A percentile compares a stretch with the other conserved stretches of the same genome.
These are phyloP conservation scores for Diaporthe humulicola DNA, from an alignment of 2,329 filamentous ascomycete species.

Conservation along the genomic window DNA sequence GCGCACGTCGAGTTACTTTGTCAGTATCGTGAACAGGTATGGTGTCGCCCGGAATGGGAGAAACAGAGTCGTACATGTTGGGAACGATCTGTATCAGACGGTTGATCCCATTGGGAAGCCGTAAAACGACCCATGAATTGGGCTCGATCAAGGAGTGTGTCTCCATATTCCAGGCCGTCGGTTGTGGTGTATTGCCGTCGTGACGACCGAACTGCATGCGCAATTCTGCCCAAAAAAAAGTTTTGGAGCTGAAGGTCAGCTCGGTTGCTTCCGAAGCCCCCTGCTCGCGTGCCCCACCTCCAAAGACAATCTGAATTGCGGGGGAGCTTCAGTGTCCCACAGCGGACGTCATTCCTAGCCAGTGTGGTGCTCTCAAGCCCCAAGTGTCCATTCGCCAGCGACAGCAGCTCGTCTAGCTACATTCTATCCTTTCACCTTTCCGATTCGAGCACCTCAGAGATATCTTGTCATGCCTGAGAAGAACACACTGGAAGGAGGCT, in stretches of 20 bases:
- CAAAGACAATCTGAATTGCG: not conserved
- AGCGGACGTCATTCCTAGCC: not conserved
- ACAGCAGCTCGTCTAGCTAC: not conserved
- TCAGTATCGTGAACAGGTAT: slow-evolving; percentile 37
- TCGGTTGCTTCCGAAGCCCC: slow-evolving; percentile 29
- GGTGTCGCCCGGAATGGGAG: not conserved
- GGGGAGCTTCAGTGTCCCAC: slow-evolving; percentile 22
- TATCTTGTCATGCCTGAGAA: not conserved
- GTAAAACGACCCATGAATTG: slow-evolving; percentile 71
- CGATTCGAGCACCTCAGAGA: not conserved
- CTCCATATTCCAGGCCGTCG: slow-evolving; percentile 31
- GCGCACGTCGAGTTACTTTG: slow-evolving; percentile 33
- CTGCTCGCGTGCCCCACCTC: not conserved
- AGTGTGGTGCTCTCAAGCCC: not conserved
- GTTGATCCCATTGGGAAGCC: slow-evolving; percentile 70
- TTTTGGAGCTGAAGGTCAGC: slow-evolving; percentile 27
- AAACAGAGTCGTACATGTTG: slow-evolving; percentile 64
- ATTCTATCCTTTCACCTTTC: not conserved
- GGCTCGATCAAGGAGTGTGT: slow-evolving; percentile 65
- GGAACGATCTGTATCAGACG: slow-evolving; percentile 70
- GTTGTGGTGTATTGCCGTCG: not conserved
- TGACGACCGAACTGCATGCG: no score
- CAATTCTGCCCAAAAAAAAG: slow-evolving; percentile 20
- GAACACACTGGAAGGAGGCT: slow-evolving; percentile 24
- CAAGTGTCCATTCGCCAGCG: not conserved